Conservation (phyloP, 805 yeast species). For the Kregervanrija fluxuum region DNA sequence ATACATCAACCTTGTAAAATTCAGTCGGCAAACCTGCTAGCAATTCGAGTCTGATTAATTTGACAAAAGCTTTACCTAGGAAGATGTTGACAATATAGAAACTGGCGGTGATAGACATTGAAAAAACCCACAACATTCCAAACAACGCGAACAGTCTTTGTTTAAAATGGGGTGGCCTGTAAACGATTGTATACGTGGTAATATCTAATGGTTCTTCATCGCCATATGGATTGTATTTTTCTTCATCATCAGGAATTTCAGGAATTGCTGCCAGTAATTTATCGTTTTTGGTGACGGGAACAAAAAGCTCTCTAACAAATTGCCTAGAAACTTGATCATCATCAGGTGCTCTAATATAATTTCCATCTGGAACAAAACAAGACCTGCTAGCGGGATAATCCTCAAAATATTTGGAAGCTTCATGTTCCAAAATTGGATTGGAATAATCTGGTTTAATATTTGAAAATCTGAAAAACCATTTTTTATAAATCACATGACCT, state of each 20-base stretch:
- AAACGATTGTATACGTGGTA: slow-evolving; percentile 62
- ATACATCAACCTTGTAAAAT: slow-evolving; percentile 7
- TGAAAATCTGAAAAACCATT: slow-evolving; percentile 33
- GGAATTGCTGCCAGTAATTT: slow-evolving; percentile 40
- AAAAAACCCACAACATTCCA: slow-evolving; percentile 37
- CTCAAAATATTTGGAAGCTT: slow-evolving; percentile 38
- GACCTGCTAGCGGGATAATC: slow-evolving; percentile 37
- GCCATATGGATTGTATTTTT: slow-evolving; percentile 25
- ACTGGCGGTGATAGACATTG: slow-evolving; percentile 28
- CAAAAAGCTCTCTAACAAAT: slow-evolving; percentile 60
- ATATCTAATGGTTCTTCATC: slow-evolving; percentile 28
- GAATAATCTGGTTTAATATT: slow-evolving; percentile 36
- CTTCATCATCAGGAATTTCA: slow-evolving; percentile 24
- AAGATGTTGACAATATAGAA: slow-evolving; percentile 14
- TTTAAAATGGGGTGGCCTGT: slow-evolving; percentile 76
- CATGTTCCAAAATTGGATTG: slow-evolving; percentile 44
- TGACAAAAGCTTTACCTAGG: slow-evolving; percentile 20
- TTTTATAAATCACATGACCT: slow-evolving; percentile 58
- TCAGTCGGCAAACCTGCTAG: slow-evolving; percentile 2
- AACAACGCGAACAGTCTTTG: slow-evolving; percentile 46
- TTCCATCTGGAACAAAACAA: slow-evolving; percentile 75
- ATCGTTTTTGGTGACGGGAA: slow-evolving; percentile 78
- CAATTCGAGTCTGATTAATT: neutral
- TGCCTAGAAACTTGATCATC: slow-evolving; percentile 67
- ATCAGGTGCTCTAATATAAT: slow-evolving; percentile 79